phyloP scores from a whole-genome alignment of 805 yeast genomes.

The Wickerhamiella spandovensis region DNA sequence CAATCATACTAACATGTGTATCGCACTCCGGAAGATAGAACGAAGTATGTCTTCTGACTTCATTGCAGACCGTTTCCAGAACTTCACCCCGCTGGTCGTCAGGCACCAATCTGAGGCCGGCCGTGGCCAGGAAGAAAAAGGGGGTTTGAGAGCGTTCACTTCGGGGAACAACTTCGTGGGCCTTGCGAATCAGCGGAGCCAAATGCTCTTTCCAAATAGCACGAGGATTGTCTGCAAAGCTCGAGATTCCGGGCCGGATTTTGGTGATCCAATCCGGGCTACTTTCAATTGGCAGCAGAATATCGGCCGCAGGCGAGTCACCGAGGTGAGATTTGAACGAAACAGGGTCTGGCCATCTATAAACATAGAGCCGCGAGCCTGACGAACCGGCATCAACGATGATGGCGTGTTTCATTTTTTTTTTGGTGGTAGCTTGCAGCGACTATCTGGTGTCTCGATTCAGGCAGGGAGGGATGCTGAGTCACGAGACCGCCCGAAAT shows the following conservation, averaged over 20 bases:
- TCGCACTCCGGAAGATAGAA: constrained; percentile 49
- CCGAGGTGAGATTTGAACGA: constrained; percentile 22
- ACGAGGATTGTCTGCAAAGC: constrained; percentile 40
- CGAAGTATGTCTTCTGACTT: constrained; percentile 38
- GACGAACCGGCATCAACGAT: constrained; percentile 94
- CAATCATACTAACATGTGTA: constrained; percentile 70
- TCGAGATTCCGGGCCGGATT: constrained; percentile 74
- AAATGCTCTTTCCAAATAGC: constrained; percentile 64
- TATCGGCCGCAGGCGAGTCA: constrained; percentile 26
- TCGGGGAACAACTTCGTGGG: constrained; percentile 55
- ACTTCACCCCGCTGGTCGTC: constrained; percentile 39
- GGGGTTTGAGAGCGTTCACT: constrained; percentile 58
- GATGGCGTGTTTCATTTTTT: constrained; percentile 47
- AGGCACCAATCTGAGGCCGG: constrained; percentile 82
- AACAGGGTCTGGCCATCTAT: constrained; percentile 55
- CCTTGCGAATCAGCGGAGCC: constrained; percentile 49
- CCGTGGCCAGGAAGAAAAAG: constrained; percentile 83
- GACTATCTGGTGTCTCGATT: no score
- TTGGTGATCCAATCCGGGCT: constrained; percentile 58
- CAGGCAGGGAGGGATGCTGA: no score
- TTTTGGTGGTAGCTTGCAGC: background rate
- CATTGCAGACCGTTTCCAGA: constrained; percentile 45
- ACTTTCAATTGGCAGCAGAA: constrained; percentile 58
- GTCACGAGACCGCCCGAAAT: background rate
- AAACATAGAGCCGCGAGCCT: constrained; percentile 79